Evolutionary conservation across 495 filamentous ascomycete genomes (phyloP).

Genomic region (Penicillium ochrochloron): DNA sequence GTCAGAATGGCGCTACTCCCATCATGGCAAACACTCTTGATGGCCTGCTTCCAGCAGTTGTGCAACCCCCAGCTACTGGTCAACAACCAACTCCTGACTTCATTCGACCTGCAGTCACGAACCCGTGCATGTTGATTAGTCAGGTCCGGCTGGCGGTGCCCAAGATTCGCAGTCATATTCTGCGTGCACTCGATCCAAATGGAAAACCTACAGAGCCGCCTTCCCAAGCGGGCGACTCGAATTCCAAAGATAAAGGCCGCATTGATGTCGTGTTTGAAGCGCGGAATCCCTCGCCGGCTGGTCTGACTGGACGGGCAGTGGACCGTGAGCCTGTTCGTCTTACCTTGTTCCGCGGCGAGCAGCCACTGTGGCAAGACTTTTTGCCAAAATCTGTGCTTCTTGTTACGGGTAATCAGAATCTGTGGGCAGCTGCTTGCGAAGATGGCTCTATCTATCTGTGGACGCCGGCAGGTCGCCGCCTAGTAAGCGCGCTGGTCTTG

Average conservation of each 20-base stretch:
- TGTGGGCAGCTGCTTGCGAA: slow-evolving; percentile 93
- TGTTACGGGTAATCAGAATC: slow-evolving; percentile 83
- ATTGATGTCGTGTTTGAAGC: slow-evolving; percentile 75
- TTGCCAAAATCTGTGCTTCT: slow-evolving; percentile 81
- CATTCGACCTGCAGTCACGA: slow-evolving; percentile 84
- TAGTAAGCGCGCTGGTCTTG: slow-evolving; percentile 80
- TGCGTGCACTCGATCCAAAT: slow-evolving; percentile 54
- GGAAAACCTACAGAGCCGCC: slow-evolving; percentile 54
- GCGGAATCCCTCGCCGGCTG: slow-evolving; percentile 65
- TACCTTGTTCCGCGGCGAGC: slow-evolving; percentile 79
- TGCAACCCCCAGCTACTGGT: slow-evolving; percentile 57
- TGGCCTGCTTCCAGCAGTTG: slow-evolving; percentile 70
- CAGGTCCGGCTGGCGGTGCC: slow-evolving; percentile 90
- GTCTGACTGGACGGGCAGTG: slow-evolving; percentile 57
- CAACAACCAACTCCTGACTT: slow-evolving; percentile 80
- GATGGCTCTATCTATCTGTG: slow-evolving; percentile 92
- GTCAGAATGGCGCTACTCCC: slow-evolving; percentile 67
- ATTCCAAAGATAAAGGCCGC: slow-evolving; percentile 58
- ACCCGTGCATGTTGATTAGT: slow-evolving; percentile 76
- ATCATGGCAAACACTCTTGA: slow-evolving; percentile 78
- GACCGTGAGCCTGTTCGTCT: slow-evolving; percentile 83
- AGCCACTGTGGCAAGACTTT: slow-evolving; percentile 90
- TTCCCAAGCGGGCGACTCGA: slow-evolving; percentile 54
- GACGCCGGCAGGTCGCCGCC: slow-evolving; percentile 89
- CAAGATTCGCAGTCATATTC: slow-evolving; percentile 79